These are phyloP conservation scores for Geosmithia putterillii DNA, from an alignment of 2,329 filamentous ascomycete species.

Conservation along the genomic window DNA sequence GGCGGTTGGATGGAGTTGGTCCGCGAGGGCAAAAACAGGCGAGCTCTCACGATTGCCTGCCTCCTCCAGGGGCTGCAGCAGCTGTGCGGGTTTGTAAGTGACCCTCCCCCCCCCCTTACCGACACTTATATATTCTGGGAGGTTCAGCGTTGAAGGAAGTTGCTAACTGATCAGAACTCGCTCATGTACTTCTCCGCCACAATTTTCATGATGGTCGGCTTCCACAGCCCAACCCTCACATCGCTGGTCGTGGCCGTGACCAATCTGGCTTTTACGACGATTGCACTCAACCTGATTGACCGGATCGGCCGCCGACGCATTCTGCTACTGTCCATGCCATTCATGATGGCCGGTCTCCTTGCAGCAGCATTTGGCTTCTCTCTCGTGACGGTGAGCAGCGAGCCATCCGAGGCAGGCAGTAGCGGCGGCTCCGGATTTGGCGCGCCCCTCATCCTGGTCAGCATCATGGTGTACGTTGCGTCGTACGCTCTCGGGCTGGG, in stretches of 20 bases:
- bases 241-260: constrained; percentile 71
- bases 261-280: constrained; percentile 69
- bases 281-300: constrained; percentile 67
- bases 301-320: constrained; percentile 68
- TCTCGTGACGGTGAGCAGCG: constrained; percentile 28
- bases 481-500: constrained; percentile 80
- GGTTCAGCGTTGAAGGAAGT: too few species aligned
- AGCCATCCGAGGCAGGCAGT: background rate
- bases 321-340: constrained; percentile 68
- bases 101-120: too few species aligned
- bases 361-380: constrained; percentile 63
- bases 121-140: too few species aligned
- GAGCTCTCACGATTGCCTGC: constrained; percentile 75
- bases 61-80: constrained; percentile 81
- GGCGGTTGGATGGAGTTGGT: constrained; percentile 42
- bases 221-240: constrained; percentile 66
- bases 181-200: constrained; percentile 88
- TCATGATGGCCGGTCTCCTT: constrained; percentile 67
- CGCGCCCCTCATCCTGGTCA: constrained; percentile 51
- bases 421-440: constrained; percentile 6
- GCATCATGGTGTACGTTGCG: constrained; percentile 74
- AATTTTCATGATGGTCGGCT: constrained; percentile 67
- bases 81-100: constrained; percentile 65
- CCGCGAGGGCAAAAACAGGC: constrained; percentile 48
- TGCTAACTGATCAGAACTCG: constrained; percentile 49